Evolutionary conservation across 257 asterid genomes (phyloP).

Genomic region (Nicotiana noctiflora): DNA sequence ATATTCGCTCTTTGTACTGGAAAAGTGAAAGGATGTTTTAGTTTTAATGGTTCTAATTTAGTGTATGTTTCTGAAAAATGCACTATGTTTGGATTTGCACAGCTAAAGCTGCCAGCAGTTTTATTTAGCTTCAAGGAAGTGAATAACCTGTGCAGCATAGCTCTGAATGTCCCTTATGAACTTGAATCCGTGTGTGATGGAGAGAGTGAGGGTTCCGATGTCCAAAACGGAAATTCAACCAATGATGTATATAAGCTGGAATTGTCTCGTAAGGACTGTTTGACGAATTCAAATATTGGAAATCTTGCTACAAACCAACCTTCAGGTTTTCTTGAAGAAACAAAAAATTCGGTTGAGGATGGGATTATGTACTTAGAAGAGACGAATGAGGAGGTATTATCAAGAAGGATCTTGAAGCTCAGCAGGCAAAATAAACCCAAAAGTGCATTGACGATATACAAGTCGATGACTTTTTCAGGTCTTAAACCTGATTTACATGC

Average conservation of each 20-base stretch:
- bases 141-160: background rate
- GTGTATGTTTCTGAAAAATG: background rate
- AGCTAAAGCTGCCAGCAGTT: background rate
- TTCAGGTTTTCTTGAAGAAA: background rate
- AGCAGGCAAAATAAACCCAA: constrained; percentile 64
- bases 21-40: background rate
- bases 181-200: background rate
- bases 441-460: constrained; percentile 53
- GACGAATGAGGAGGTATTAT: constrained; percentile 47
- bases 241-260: background rate
- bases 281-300: background rate
- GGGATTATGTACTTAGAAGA: constrained; percentile 67
- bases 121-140: background rate
- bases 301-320: background rate
- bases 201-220: background rate
- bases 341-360: constrained; percentile 8
- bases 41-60: background rate
- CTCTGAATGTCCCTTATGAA: background rate
- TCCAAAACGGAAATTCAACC: background rate
- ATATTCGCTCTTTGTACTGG: background rate
- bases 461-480: constrained; percentile 58
- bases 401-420: constrained; percentile 76
- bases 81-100: background rate
- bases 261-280: background rate
- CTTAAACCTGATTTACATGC: constrained; percentile 70